Evolutionary conservation across 192 early-diverging fungal genomes (phyloP).

Genomic region (Coemansia furcata): DNA sequence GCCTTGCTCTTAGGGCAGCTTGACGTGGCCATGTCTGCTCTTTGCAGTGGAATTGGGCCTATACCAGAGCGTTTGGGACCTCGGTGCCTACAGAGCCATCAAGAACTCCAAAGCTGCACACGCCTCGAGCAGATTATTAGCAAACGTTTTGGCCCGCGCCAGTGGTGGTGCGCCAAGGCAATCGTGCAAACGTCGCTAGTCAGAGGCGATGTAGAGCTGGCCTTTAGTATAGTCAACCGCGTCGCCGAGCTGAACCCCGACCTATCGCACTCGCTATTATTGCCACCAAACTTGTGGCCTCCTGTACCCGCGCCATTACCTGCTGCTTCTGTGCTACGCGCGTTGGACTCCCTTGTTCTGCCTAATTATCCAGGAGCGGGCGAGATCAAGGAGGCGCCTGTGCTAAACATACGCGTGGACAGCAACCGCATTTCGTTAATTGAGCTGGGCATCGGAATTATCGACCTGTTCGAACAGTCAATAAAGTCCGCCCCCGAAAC

Average conservation of each 20-base stretch:
- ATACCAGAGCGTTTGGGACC: not conserved
- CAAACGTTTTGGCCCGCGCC: conserved; percentile 20
- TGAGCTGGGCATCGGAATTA: not conserved
- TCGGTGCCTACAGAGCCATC: not conserved
- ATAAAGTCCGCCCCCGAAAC: not conserved
- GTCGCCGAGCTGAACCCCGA: not conserved
- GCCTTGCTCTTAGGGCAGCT: conserved; percentile 27
- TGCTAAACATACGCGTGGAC: not conserved
- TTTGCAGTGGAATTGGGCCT: not conserved
- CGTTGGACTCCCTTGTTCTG: not conserved
- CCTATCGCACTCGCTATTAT: not conserved
- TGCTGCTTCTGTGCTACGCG: not conserved
- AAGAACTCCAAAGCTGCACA: not conserved
- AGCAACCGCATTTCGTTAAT: not conserved
- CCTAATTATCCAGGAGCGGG: not conserved
- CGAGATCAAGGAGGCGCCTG: not conserved
- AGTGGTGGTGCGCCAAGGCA: conserved; percentile 40
- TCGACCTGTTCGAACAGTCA: not conserved
- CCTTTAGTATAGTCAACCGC: not conserved
- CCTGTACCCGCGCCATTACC: not conserved
- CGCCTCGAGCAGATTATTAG: not conserved
- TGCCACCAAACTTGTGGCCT: not conserved
- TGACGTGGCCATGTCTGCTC: conserved; percentile 26
- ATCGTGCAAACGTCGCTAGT: conserved; percentile 25
- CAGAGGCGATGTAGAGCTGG: conserved; percentile 34